Conservation (phyloP, 805 yeast species). For the Tetrapisispora arboricola region DNA sequence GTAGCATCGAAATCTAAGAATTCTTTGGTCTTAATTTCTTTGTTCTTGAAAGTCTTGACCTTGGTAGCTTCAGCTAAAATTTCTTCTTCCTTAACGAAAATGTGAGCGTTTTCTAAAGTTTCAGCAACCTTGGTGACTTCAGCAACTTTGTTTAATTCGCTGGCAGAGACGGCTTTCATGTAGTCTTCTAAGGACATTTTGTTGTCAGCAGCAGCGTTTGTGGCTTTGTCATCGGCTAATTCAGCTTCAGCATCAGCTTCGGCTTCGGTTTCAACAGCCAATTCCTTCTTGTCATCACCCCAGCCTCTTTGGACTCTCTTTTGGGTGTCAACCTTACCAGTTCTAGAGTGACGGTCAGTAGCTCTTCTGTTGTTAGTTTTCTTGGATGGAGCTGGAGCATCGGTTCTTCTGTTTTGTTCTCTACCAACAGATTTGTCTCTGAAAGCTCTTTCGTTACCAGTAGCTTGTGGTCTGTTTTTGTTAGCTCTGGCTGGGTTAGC, state of each 20-base stretch:
- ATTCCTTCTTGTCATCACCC: constrained; percentile 72
- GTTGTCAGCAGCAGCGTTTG: constrained; percentile 31
- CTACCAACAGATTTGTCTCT: constrained; percentile 66
- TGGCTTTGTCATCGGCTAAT: constrained; percentile 40
- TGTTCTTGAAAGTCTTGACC: constrained; percentile 58
- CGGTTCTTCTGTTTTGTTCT: constrained; percentile 39
- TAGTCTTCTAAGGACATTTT: constrained; percentile 75
- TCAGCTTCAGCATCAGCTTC: constrained; percentile 60
- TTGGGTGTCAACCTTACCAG: constrained; percentile 73
- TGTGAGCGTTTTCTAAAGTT: constrained; percentile 38
- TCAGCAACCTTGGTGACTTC: constrained; percentile 28
- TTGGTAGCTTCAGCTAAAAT: constrained; percentile 48
- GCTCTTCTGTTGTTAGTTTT: constrained; percentile 43
- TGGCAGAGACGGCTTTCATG: constrained; percentile 58
- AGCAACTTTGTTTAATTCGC: constrained; percentile 41
- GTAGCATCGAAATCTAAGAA: constrained; percentile 64
- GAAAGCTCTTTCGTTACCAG: constrained; percentile 86
- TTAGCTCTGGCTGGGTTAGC: constrained; percentile 51
- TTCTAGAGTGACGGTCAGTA: constrained; percentile 78
- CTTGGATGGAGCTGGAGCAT: constrained; percentile 36
- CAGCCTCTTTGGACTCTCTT: constrained; percentile 81
- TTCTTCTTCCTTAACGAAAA: constrained; percentile 56
- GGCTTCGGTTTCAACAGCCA: constrained; percentile 52
- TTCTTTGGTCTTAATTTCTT: constrained; percentile 74
- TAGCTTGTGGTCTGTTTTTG: constrained; percentile 55